Conservation (phyloP, 768 basidiomycete species). For the Suillus subluteus region DNA sequence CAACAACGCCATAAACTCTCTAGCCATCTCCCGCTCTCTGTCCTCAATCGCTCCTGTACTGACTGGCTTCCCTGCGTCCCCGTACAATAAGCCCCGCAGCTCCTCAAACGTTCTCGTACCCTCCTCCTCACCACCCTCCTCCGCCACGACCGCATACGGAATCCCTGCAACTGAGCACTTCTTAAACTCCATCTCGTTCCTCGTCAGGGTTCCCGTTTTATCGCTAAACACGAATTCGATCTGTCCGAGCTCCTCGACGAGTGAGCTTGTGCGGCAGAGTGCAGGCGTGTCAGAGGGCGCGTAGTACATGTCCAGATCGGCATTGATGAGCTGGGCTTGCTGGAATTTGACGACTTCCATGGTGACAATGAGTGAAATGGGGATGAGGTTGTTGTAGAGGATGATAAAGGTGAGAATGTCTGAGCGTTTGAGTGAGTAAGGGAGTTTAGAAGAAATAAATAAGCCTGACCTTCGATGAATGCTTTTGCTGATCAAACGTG, state of each 20-base stretch:
- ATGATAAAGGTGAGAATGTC: slow-evolving; percentile 99
- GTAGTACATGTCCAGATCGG: slow-evolving; percentile 98
- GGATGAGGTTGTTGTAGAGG: slow-evolving; percentile 98
- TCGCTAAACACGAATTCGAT: slow-evolving; percentile 97
- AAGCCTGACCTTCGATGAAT: slow-evolving; percentile 77
- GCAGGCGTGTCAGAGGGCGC: slow-evolving; percentile 94
- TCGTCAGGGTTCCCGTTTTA: slow-evolving; percentile 93
- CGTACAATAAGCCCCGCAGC: slow-evolving; percentile 59
- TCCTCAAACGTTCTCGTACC: slow-evolving; percentile 84
- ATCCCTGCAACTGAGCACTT: slow-evolving; percentile 88
- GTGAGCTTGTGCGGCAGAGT: slow-evolving; percentile 94
- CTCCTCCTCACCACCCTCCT: slow-evolving; percentile 69
- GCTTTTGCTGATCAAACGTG: slow-evolving; percentile 53
- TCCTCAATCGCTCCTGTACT: slow-evolving; percentile 21
- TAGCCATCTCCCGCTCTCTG: slow-evolving; percentile 54
- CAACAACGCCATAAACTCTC: slow-evolving; percentile 80
- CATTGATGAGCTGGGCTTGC: slow-evolving; percentile 97
- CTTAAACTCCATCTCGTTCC: slow-evolving; percentile 98
- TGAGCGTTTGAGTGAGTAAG: slow-evolving; percentile 34
- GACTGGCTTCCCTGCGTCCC: slow-evolving; percentile 29
- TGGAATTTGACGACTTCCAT: slow-evolving; percentile 99
- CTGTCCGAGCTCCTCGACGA: slow-evolving; percentile 98
- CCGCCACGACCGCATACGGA: slow-evolving; percentile 89
- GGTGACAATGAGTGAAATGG: slow-evolving; percentile 98
- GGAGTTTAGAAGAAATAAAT: neutral